Evolutionary conservation across 768 basidiomycete species (phyloP).

Genomic region (Mycena galericulata): DNA sequence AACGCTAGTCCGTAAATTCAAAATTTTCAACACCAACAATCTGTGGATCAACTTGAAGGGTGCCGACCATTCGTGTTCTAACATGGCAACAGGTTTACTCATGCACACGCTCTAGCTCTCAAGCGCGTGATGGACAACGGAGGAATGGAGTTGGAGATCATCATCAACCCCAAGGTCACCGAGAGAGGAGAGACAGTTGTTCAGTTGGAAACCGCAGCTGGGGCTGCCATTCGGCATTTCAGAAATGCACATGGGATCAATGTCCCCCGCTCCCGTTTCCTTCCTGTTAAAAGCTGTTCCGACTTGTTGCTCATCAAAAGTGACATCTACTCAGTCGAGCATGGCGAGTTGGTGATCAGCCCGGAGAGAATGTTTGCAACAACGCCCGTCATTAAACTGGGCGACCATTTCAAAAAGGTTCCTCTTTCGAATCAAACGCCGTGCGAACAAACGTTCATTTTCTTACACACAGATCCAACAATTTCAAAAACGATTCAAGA

Average conservation of each 20-base stretch:
- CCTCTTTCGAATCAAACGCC: slow-evolving; percentile 2
- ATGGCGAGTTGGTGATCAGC: slow-evolving; percentile 90
- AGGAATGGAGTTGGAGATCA: slow-evolving; percentile 82
- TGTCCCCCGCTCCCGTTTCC: slow-evolving; percentile 93
- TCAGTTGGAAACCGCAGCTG: slow-evolving; percentile 90
- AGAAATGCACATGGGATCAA: slow-evolving; percentile 92
- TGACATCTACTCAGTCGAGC: slow-evolving; percentile 90
- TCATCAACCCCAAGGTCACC: slow-evolving; percentile 77
- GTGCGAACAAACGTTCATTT: not conserved
- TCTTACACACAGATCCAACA: slow-evolving; percentile 68
- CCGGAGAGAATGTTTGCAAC: slow-evolving; percentile 84
- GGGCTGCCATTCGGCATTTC: slow-evolving; percentile 95
- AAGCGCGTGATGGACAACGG: slow-evolving; percentile 81
- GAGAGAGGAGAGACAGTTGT: slow-evolving; percentile 79
- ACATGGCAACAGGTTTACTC: not conserved
- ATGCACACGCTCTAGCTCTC: slow-evolving; percentile 58
- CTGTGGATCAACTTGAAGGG: slow-evolving; percentile 67
- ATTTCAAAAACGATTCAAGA: slow-evolving; percentile 96
- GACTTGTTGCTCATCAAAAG: slow-evolving; percentile 91
- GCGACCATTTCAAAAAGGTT: slow-evolving; percentile 97
- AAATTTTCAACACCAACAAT: slow-evolving; percentile 84
- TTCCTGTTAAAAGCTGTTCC: slow-evolving; percentile 91
- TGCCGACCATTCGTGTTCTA: slow-evolving; percentile 30
- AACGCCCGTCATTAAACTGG: slow-evolving; percentile 97
- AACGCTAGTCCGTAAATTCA: slow-evolving; percentile 60